Evolutionary conservation across 2,329 filamentous ascomycete species (phyloP).

Genomic region (Talaromyces sp.): DNA sequence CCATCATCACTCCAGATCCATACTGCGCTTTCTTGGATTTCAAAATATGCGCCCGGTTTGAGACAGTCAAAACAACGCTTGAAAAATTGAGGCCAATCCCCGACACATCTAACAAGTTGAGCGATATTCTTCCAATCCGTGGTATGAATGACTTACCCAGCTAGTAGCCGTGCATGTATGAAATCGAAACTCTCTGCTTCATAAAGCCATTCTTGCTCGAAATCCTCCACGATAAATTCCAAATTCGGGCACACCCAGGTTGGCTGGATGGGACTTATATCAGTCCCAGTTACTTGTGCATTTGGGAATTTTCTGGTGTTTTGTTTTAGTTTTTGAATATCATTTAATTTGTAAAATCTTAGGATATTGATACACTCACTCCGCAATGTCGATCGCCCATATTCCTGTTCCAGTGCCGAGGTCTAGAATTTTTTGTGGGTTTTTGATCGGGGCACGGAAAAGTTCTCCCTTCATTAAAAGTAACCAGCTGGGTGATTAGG

Average conservation of each 20-base stretch:
- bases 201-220: constrained; percentile 33
- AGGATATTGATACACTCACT: constrained; percentile 24
- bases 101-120: constrained; percentile 14
- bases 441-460: constrained; percentile 24
- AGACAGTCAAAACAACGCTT: constrained; percentile 22
- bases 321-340: background rate
- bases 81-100: constrained; percentile 18
- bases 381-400: constrained; percentile 51
- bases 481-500: constrained; percentile 18
- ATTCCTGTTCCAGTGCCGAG: too few species aligned
- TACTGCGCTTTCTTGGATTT: constrained; percentile 31
- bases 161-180: constrained; percentile 33
- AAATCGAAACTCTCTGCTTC: constrained; percentile 31
- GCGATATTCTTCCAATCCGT: background rate
- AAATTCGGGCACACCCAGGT: constrained; percentile 7
- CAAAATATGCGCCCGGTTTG: constrained; percentile 33
- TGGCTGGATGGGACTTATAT: constrained; percentile 42
- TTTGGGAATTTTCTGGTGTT: constrained; percentile 34
- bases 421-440: constrained; percentile 40
- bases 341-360: background rate
- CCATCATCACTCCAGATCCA: constrained; percentile 25
- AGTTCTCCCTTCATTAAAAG: constrained; percentile 29
- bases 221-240: constrained; percentile 35
- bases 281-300: constrained; percentile 39
- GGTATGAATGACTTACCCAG: constrained; percentile 24